These are phyloP conservation scores for Xylaria sp. DNA, from an alignment of 2,329 filamentous ascomycete genomes.

Conservation along the genomic window DNA sequence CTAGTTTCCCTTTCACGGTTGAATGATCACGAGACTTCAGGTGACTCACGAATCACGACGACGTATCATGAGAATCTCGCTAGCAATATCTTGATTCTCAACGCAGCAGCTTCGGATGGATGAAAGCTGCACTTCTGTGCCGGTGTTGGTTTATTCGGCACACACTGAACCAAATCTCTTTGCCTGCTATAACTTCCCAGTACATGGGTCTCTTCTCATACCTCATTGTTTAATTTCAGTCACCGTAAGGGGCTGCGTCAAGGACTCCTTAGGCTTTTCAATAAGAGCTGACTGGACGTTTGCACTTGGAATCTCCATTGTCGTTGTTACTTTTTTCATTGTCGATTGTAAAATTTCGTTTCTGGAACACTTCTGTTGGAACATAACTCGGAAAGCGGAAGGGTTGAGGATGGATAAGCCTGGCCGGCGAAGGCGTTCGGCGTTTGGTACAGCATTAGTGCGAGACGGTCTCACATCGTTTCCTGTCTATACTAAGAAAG, in stretches of 20 bases:
- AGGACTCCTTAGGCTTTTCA: constrained; percentile 4
- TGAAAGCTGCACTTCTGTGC: constrained; percentile 12
- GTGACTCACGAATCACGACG: constrained; percentile 41
- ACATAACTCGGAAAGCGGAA: constrained; percentile 41
- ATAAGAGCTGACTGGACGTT: constrained; percentile 5
- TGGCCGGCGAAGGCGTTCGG: constrained; percentile 29
- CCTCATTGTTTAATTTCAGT: constrained; percentile 35
- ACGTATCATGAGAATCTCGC: constrained; percentile 43
- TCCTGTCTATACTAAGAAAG: constrained; percentile 11
- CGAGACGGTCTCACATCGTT: constrained; percentile 13
- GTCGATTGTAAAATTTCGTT: constrained; percentile 35
- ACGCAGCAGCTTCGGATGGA: constrained; percentile 19
- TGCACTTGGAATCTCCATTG: constrained; percentile 24
- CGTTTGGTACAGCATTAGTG: constrained; percentile 22
- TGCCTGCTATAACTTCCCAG: constrained; percentile 7
- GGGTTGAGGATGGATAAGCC: constrained; percentile 34
- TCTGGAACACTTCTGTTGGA: constrained; percentile 35
- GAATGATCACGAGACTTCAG: constrained; percentile 43
- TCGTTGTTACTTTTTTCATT: constrained; percentile 23
- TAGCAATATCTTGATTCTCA: constrained; percentile 16
- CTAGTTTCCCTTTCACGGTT: constrained; percentile 34
- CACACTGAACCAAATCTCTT: background rate
- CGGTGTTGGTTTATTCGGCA: constrained; percentile 16
- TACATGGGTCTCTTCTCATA: constrained; percentile 27
- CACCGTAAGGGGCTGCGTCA: constrained; percentile 31